Conservation (phyloP, 1,284 basidiomycete species). For the Cystobasidiaceae sp. region DNA sequence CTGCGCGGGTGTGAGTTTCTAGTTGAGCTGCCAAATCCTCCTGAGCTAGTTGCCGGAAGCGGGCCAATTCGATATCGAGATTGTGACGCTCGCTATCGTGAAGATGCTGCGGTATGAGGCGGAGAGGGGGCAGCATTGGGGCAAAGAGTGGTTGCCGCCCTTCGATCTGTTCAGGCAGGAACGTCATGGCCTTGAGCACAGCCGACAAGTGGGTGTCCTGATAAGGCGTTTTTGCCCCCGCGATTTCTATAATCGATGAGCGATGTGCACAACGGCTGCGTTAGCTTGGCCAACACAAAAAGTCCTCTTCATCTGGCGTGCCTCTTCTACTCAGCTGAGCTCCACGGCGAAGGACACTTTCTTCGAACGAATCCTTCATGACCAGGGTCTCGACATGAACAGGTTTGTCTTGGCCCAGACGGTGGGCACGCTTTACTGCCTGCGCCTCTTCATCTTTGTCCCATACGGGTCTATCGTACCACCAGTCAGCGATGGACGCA, state of each 20-base stretch:
- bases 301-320: neutral
- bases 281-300: neutral
- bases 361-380: constrained; percentile 33
- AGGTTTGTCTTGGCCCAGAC: constrained; percentile 25
- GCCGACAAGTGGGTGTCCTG: constrained; percentile 19
- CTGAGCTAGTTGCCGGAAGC: constrained; percentile 13
- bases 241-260: constrained; percentile 17
- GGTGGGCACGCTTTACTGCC: constrained; percentile 31
- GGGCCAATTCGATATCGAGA: neutral
- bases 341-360: constrained; percentile 21
- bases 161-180: constrained; percentile 5
- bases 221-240: constrained; percentile 25
- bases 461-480: constrained; percentile 28
- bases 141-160: neutral
- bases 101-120: neutral
- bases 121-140: neutral
- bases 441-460: constrained; percentile 32
- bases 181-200: constrained; percentile 1
- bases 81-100: constrained; percentile 13
- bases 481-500: neutral
- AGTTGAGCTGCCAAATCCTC: neutral
- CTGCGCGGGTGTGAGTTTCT: neutral
- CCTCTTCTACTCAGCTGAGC: constrained; percentile 15
- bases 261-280: neutral
- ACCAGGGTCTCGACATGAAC: constrained; percentile 32